These are phyloP conservation scores for Nissolia schottii DNA, from an alignment of 306 rosid species.

Conservation along the genomic window DNA sequence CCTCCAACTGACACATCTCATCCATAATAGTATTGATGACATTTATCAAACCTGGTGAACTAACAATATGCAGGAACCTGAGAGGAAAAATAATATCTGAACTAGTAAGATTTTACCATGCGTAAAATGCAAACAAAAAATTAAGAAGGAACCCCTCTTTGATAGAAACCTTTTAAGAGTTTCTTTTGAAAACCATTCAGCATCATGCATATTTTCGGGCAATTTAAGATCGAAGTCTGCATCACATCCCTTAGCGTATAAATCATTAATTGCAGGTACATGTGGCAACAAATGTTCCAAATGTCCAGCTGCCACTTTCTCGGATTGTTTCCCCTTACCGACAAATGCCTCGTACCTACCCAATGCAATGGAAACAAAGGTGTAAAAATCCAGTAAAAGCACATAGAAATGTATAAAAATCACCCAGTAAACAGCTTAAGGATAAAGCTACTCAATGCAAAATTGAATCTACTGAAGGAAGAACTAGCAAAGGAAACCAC, in stretches of 20 bases:
- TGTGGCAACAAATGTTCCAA: constrained; percentile 67
- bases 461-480: constrained; percentile 11
- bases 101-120: not conserved
- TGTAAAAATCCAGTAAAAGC: constrained; percentile 7
- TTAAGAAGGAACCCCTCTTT: constrained; percentile 10
- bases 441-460: constrained; percentile 7
- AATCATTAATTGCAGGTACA: constrained; percentile 52
- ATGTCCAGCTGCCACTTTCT: constrained; percentile 55
- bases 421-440: not conserved
- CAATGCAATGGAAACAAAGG: constrained; percentile 15
- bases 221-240: constrained; percentile 52
- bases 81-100: constrained; percentile 25
- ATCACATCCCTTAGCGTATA: constrained; percentile 53
- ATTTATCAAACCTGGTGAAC: constrained; percentile 52
- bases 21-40: constrained; percentile 42
- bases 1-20: constrained; percentile 91
- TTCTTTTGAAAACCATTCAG: constrained; percentile 81
- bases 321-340: constrained; percentile 43
- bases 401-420: not conserved
- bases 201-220: constrained; percentile 48
- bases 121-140: not conserved
- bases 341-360: constrained; percentile 69
- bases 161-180: constrained; percentile 67
- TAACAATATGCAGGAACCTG: constrained; percentile 70
- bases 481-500: not conserved